Conservation (phyloP, 768 basidiomycete genomes). For the Trametopsis cervina region DNA sequence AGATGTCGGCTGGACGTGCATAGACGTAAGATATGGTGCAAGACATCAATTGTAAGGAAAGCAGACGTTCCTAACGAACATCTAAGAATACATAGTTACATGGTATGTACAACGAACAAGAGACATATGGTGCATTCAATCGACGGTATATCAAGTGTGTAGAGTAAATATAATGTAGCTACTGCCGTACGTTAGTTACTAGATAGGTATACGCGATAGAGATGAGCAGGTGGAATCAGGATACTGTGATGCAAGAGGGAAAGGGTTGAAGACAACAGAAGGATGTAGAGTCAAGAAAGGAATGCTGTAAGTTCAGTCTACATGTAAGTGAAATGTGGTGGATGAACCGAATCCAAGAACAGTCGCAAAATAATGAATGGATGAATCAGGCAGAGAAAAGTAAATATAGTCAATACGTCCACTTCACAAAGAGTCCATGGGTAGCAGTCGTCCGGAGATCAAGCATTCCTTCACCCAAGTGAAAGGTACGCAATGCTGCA, state of each 20-base stretch:
- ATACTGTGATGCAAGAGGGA: neutral
- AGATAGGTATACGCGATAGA: neutral
- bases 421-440: conserved; percentile 4
- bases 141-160: neutral
- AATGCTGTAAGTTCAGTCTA: neutral
- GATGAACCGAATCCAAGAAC: neutral
- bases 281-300: neutral
- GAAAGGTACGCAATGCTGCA: conserved; percentile 41
- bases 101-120: neutral
- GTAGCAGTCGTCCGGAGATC: conserved; percentile 49
- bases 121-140: neutral
- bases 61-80: too few relatives aligned
- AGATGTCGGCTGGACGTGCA: too few relatives aligned
- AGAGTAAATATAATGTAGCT: neutral
- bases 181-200: neutral
- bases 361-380: neutral
- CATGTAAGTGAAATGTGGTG: neutral
- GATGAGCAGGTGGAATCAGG: neutral
- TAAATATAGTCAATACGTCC: neutral
- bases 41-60: too few relatives aligned
- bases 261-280: neutral
- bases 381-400: neutral
- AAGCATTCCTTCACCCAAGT: conserved; percentile 76
- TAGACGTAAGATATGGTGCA: too few relatives aligned
- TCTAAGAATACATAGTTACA: too few relatives aligned